Base-by-base conservation (phyloP, 1,284 basidiomycete species). In the Sporisorium reilianum region DNA sequence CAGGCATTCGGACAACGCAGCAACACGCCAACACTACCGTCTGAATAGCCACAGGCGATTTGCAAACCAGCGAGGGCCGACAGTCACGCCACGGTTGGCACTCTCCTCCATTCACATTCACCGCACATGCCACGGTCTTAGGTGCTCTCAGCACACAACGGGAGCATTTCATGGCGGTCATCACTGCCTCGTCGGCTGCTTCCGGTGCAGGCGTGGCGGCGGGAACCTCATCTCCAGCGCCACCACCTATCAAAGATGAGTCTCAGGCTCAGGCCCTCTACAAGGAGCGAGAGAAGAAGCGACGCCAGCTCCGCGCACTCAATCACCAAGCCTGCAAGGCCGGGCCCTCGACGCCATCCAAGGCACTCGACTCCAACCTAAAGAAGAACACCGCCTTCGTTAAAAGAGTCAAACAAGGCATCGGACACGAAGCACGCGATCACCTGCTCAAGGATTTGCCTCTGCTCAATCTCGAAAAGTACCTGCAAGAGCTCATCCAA, bases 401-500 rank as follows among this genome's bases (percentile, higher is more conserved):
- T 56, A 84, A 83, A 59, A 64, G 78, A 23, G 55, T 83, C 36
- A 74, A 76, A 25, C 79, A 81, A 53, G 65, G 77, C 40, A 66
- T 83, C 12, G 72, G 74, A 8, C 64, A 59, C 14, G 83, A 84
- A 36, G 64, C 67, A 0, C 70, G 96, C 22, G 80, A 81, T 7
- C 58, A 65, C 38, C 64, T 83, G 2, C 46, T 83, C 44, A 78
- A 95, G 85, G 97, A 99, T 81, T 90, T 97, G 70, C 91, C 93
- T 66, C 88, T 90, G 0, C 88, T 99, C 49, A 91, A 93, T 5
- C 88, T 99, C 51, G 94, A 94, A 86, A 99, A 97, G 85, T 98
- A 99, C 84, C 88, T 96, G 55, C 95, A 97, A 79, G 97, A 99
- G 86, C 91, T 98, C 68, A 91, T 93, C 1, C 90, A 91, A 12